phyloP scores from a whole-genome alignment of 306 rosid genomes.

The Malus domestica region ASM211411v1 NC_041790.1:347001-347500 shows the following conservation, averaged over 20 bases:
- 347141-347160: slow-evolving; percentile 18
- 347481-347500: slow-evolving; percentile 55
- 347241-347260: slow-evolving; percentile 43
- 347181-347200: slow-evolving; percentile 65
- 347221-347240: slow-evolving; percentile 50
- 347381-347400: slow-evolving; percentile 75
- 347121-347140: slow-evolving; percentile 19
- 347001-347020: background rate
- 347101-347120: slow-evolving; percentile 22
- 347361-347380: slow-evolving; percentile 58
- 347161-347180: slow-evolving; percentile 40
- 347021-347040: slow-evolving; percentile 9
- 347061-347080: slow-evolving; percentile 19
- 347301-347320: slow-evolving; percentile 75
- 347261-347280: slow-evolving; percentile 65
- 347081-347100: slow-evolving; percentile 20
- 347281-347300: slow-evolving; percentile 49
- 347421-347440: slow-evolving; percentile 51
- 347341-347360: slow-evolving; percentile 62
- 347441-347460: slow-evolving; percentile 51
- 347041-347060: slow-evolving; percentile 11
- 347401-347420: slow-evolving; percentile 63
- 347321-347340: slow-evolving; percentile 52
- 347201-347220: slow-evolving; percentile 60
- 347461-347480: slow-evolving; percentile 49